A percentile compares a stretch with the other conserved stretches of the same genome.
Evolutionary conservation across 2,329 filamentous ascomycete species (phyloP).

Genomic region (Zarea fungicola): DNA sequence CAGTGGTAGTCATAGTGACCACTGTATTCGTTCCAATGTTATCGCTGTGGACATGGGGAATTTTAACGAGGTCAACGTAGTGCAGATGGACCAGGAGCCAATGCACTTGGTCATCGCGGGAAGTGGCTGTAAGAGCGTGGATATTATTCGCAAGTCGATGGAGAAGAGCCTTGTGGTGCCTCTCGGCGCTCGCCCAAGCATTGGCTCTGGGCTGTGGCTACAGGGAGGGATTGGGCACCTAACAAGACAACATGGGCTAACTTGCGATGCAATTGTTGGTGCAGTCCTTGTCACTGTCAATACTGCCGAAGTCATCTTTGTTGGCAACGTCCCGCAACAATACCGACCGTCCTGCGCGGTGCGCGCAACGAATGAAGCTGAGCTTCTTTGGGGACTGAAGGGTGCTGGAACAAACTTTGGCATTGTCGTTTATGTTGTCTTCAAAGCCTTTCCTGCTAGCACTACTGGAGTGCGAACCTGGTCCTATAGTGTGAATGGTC

Average conservation of each 20-base stretch:
- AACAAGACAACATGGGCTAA: slow-evolving; percentile 48
- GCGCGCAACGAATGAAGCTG: slow-evolving; percentile 40
- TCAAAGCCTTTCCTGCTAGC: slow-evolving; percentile 34
- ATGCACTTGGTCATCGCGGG: slow-evolving; percentile 42
- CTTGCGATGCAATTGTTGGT: slow-evolving; percentile 55
- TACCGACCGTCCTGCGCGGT: slow-evolving; percentile 36
- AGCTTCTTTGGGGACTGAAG: slow-evolving; percentile 53
- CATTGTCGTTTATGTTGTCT: slow-evolving; percentile 48
- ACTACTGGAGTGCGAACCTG: neutral
- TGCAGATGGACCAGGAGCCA: slow-evolving; percentile 16
- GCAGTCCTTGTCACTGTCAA: slow-evolving; percentile 51
- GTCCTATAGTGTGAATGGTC: neutral
- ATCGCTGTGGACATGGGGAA: slow-evolving; percentile 54
- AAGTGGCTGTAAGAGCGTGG: slow-evolving; percentile 51
- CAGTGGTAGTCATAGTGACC: slow-evolving; percentile 55
- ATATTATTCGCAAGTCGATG: slow-evolving; percentile 46
- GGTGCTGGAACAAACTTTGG: slow-evolving; percentile 57
- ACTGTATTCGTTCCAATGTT: slow-evolving; percentile 49
- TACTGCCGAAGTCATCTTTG: slow-evolving; percentile 40
- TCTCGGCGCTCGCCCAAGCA: slow-evolving; percentile 53
- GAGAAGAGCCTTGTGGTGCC: slow-evolving; percentile 48
- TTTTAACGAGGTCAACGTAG: slow-evolving; percentile 46
- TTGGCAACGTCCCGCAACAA: slow-evolving; percentile 40
- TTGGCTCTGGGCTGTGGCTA: slow-evolving; percentile 58
- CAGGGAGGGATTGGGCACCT: slow-evolving; percentile 61